Evolutionary conservation across 2,329 filamentous ascomycete genomes (phyloP), one percentile per base, ranked within the genome.

Genomic region (Apiospora saccharicola): DNA sequence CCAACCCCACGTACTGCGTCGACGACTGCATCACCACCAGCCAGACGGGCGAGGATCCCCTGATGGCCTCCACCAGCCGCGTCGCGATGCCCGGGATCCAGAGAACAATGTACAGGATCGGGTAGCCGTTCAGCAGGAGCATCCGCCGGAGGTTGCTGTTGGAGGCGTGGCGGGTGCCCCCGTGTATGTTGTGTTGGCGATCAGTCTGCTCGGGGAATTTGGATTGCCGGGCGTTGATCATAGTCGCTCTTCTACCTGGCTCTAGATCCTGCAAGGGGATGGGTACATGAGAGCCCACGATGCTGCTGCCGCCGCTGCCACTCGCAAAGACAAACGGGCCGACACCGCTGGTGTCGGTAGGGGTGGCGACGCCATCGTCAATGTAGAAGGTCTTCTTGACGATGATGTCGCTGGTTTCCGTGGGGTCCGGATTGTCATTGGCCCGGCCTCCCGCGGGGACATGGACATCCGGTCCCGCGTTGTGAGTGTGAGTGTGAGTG

Each of bases 71-170:
- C 53, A 76, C 76, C 53, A 80, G 69, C 41, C 80, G 78, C 75
- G 83, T 84, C 47, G 75, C 72, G 70, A 84, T 79, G 7, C 82
- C 82, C 0, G 82, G 82, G 8, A 83, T 77, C 81, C 80, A 83
- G n/a, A 83, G 78, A 6, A 83, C 67, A 61, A 83, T 79, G 75
- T 82, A 83, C 49, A 78, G 78, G 64, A 82, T 79, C 0, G 82
- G 82, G 68, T 83, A 83, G 1, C 80, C 82, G 70, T 83, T 82
- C 69, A 83, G 75, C 10, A 83, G 74, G 26, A 83, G 76, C 73
- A 83, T 79, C 68, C 78, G 78, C 67, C 77, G 78, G 41, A 81
- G 75, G 71, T 79, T 76, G 61, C 72, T 75, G 73, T 77, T 74
- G 34, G 67, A 69, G 6, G 75, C 72, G 51, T 75, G 72, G n/a